Evolutionary conservation across 176 grass and related monocot species (phyloP), one percentile per base, ranked within the genome.

Genomic region (Metroxylon sagu): DNA sequence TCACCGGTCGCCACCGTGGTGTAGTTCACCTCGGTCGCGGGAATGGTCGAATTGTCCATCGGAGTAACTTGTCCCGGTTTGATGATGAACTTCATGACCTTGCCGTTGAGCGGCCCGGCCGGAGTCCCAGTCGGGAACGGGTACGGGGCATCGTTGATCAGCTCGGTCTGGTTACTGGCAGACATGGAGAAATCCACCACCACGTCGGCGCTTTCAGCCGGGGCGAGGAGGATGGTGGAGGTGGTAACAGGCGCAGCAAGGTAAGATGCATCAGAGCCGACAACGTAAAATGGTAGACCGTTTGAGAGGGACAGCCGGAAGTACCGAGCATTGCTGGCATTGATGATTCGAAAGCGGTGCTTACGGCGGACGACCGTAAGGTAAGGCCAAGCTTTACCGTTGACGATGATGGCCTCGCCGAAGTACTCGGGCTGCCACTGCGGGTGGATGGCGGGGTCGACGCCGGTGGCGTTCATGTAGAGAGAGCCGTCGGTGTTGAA

Each of bases 1-100:
- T 12, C 15, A 3, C 50, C 50, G 50, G 50, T 52, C 50, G 17
- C 50, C 50, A 17, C 29, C 6, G 14, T 4, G 7, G 21, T 14
- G 5, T 72, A 72, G 25, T 2, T 19, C 3, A 75, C 72, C 35
- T 59, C 52, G 18, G 26, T 49, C 15, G 21, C 4, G 4, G 73
- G 73, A 29, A 76, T 19, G 16, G 73, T 76, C 5, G 73, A 76
- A 14, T 68, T 76, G 26, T 75, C 72, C 5, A 23, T 23, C 21
- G 21, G 21, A 23, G 21, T 23, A 23, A 23, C 0, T 23, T 23
- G 21, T 23, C 48, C 48, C 5, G 0, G 48, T 5, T 50, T 50
- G 48, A 50, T 50, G 48, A 50, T 7, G 14, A 50, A 50, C 48
- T 50, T 50, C 48, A 50, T 50, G 48, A 50, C 14, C 48, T 14